Conservation (phyloP, 1,139 yeast species). For the Saccharomycopsis crataegensis region DNA sequence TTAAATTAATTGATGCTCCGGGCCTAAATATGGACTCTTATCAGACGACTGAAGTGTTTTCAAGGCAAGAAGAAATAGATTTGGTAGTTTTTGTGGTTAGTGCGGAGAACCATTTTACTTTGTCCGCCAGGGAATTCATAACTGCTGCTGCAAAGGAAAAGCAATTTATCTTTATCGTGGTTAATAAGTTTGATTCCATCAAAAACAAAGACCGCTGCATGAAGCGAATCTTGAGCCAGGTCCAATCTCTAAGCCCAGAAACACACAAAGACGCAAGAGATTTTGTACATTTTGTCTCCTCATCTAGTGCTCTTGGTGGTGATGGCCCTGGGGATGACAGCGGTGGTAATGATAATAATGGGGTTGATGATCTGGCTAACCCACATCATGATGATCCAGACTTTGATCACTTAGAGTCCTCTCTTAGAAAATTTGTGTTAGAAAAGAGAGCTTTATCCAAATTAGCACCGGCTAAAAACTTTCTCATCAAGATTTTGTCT, state of each 20-base stretch:
- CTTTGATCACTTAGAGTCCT: constrained; percentile 78
- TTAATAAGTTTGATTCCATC: constrained; percentile 84
- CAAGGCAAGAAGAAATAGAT: constrained; percentile 96
- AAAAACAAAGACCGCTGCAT: constrained; percentile 73
- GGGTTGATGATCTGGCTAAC: not conserved
- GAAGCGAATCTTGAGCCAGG: constrained; percentile 73
- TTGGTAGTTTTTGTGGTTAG: constrained; percentile 92
- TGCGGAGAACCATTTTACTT: constrained; percentile 92
- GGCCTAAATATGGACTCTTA: constrained; percentile 91
- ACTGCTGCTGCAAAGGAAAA: constrained; percentile 88
- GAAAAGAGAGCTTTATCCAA: constrained; percentile 88
- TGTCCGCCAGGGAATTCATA: constrained; percentile 90
- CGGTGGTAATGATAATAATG: constrained; percentile 28
- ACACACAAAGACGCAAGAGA: constrained; percentile 80
- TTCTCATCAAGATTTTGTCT: constrained; percentile 55
- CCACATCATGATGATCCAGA: constrained; percentile 39
- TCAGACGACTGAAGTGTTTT: constrained; percentile 91
- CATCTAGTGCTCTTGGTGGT: constrained; percentile 37
- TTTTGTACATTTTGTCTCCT: constrained; percentile 91
- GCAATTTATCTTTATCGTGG: constrained; percentile 87
- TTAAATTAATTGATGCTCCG: constrained; percentile 92
- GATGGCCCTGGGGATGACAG: constrained; percentile 34
- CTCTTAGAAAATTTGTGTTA: constrained; percentile 76
- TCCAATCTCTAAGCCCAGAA: constrained; percentile 82
- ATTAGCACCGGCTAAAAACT: constrained; percentile 86